A percentile compares a stretch with the other conserved stretches of the same genome.
These are phyloP conservation scores for Amniculicola lignicola DNA, from an alignment of 495 filamentous ascomycete genomes.

Conservation along the genomic window DNA sequence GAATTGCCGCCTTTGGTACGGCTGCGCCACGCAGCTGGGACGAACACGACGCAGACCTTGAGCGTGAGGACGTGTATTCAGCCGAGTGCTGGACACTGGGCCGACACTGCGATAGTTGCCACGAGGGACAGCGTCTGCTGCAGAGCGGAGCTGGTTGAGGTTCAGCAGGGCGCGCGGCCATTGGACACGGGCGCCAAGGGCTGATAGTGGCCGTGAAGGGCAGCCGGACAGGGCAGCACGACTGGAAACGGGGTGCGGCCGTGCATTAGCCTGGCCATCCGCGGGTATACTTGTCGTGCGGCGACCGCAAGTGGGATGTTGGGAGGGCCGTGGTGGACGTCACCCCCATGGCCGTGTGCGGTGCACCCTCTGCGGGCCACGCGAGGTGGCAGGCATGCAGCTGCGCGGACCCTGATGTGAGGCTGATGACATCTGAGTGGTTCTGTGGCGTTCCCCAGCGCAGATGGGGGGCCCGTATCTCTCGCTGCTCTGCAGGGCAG, in stretches of 20 bases:
- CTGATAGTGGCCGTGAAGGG: not conserved
- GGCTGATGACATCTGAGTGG: constrained; percentile 10
- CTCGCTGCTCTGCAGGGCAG: too few relatives aligned
- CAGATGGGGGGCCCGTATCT: constrained; percentile 1
- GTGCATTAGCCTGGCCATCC: not conserved
- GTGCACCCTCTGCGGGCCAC: not conserved
- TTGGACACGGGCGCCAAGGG: not conserved
- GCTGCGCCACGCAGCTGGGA: constrained; percentile 7
- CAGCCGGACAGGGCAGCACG: not conserved
- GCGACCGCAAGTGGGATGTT: not conserved
- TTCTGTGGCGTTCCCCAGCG: constrained; percentile 10
- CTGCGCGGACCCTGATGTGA: not conserved
- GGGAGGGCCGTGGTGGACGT: not conserved
- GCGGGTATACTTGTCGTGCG: constrained; percentile 7
- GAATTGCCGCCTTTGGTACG: too few relatives aligned
- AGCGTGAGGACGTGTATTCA: not conserved
- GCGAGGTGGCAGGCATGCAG: constrained; percentile 3
- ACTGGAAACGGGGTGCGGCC: constrained; percentile 5
- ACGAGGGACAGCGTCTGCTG: not conserved
- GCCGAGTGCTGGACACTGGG: not conserved
- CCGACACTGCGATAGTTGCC: constrained; percentile 3
- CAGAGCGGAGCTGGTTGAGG: not conserved
- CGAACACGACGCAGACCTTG: not conserved
- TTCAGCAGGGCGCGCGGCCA: not conserved
- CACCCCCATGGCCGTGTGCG: not conserved